Evolutionary conservation across 768 basidiomycete genomes (phyloP).

Genomic region (Suillus subalutaceus): DNA sequence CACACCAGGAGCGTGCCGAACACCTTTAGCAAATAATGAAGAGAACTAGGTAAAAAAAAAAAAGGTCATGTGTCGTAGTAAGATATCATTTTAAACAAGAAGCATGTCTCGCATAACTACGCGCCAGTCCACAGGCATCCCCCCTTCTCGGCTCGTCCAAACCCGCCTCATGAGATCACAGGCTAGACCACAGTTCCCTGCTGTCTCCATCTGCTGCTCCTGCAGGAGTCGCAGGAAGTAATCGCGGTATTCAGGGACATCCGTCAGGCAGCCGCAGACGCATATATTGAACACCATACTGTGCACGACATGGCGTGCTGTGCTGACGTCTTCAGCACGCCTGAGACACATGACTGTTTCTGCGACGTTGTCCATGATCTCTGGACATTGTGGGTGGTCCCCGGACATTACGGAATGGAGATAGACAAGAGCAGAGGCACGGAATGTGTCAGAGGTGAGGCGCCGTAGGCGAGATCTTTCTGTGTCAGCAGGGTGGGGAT

Average conservation of each 20-base stretch:
- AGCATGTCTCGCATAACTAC: conserved; percentile 56
- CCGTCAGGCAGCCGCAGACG: conserved; percentile 71
- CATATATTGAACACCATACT: conserved; percentile 82
- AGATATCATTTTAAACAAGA: conserved; percentile 50
- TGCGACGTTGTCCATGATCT: conserved; percentile 57
- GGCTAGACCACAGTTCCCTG: conserved; percentile 70
- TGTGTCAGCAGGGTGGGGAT: conserved; percentile 9
- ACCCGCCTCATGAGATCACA: conserved; percentile 54
- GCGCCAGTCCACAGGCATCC: conserved; percentile 62
- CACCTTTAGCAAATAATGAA: background rate
- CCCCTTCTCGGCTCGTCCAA: conserved; percentile 50
- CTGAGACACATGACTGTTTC: conserved; percentile 55
- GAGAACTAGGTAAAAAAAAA: background rate
- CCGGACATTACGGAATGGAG: conserved; percentile 79
- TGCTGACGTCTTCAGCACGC: conserved; percentile 37
- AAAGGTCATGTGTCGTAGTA: background rate
- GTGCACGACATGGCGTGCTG: conserved; percentile 61
- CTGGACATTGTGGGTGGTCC: conserved; percentile 63
- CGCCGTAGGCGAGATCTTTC: conserved; percentile 38
- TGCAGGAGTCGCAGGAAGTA: conserved; percentile 50
- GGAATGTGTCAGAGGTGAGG: conserved; percentile 66
- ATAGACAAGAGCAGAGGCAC: conserved; percentile 73
- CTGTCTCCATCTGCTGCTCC: conserved; percentile 52
- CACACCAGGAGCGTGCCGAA: background rate
- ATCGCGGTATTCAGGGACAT: conserved; percentile 44